Percentiles rank a stretch among this genome's conserved stretches.
phyloP scores from a whole-genome alignment of 495 filamentous ascomycete genomes.

The Haplographium delicatum region DNA sequence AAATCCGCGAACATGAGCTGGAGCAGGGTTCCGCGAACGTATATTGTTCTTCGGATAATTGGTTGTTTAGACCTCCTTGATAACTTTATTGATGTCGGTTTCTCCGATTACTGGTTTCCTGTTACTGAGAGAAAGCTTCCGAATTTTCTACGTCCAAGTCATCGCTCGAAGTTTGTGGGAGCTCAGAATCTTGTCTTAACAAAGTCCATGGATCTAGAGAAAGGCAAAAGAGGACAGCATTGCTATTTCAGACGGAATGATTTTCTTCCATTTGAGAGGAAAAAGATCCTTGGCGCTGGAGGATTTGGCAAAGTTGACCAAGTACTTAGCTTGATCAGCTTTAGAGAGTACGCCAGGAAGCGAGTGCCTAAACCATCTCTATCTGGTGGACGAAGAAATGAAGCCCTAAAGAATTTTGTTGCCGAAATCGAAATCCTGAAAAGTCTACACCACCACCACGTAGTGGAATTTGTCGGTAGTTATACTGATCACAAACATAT shows the following conservation, averaged over 20 bases:
- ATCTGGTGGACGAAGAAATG: neutral
- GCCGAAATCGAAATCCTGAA: slow-evolving; percentile 18
- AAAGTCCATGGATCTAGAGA: slow-evolving; percentile 11
- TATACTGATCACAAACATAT: slow-evolving; percentile 19
- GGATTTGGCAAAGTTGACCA: slow-evolving; percentile 9
- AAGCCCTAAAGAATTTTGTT: slow-evolving; percentile 13
- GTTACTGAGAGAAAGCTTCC: slow-evolving; percentile 4
- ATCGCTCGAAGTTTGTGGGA: slow-evolving; percentile 1
- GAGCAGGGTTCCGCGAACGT: slow-evolving; percentile 9
- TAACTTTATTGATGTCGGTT: slow-evolving; percentile 2
- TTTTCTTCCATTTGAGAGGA: slow-evolving; percentile 4
- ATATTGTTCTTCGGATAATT: slow-evolving; percentile 13
- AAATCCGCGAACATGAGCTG: neutral
- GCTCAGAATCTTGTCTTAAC: slow-evolving; percentile 6
- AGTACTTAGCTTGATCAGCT: slow-evolving; percentile 7
- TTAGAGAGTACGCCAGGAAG: slow-evolving; percentile 10
- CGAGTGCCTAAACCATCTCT: neutral
- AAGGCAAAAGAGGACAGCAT: slow-evolving; percentile 4
- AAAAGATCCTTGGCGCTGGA: slow-evolving; percentile 8
- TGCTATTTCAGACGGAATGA: slow-evolving; percentile 1
- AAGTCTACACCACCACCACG: slow-evolving; percentile 11
- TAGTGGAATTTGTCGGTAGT: slow-evolving; percentile 13
- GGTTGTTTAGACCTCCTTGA: slow-evolving; percentile 6
- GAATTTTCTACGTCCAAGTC: neutral
- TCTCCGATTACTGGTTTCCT: slow-evolving; percentile 12